Evolutionary conservation across 1,284 basidiomycete genomes (phyloP), one percentile per base, ranked within the genome.

Genomic region (Trametes polyzona): DNA sequence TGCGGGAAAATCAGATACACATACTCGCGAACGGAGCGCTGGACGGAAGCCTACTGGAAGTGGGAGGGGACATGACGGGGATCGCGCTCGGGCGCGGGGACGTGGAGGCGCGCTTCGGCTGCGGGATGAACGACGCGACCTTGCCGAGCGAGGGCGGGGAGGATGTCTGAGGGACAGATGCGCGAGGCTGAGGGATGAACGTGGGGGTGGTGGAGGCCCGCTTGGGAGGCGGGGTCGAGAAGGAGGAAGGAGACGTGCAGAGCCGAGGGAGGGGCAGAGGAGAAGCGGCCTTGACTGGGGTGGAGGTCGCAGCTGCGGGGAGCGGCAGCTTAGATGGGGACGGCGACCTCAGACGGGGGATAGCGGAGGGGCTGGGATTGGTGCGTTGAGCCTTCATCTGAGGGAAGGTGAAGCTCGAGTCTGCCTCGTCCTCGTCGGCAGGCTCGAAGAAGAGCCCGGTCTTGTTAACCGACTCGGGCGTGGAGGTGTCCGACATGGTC

Each of bases 101-200:
- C 16, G 62, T 52, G 10, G 50, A 37, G n/a, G 52, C 36, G 4
- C 73, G 76, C 49, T 71, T 65, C 2, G 83, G 81, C 58, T 83
- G 82, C 23, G 78, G 83, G 55, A 83, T 80, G 65, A 82, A 84
- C 12, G 80, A 82, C 42, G 78, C 70, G 8, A 66, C 59, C 67
- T 77, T 59, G 65, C 59, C 53, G 57, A 59, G 57, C 49, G 35
- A 57, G 50, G 58, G 67, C 40, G 58, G 61, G 52, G 61, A 49
- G 67, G 73, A 47, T 11, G 52, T 55, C 56, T 54, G 59, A 29
- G 55, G 47, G 67, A 69, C 17, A 69, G 76, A 39, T 69, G 14
- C 71, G 35, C 72, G 66, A 2, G 81, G 79, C 58, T 81, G 81
- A 17, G 77, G 81, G 55, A 82, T 79, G 64, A 81, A 83, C 6